A percentile compares a stretch with the other conserved stretches of the same genome.
phyloP scores from a whole-genome alignment of 2,329 filamentous ascomycete species.

The Claviceps arundinis region DNA sequence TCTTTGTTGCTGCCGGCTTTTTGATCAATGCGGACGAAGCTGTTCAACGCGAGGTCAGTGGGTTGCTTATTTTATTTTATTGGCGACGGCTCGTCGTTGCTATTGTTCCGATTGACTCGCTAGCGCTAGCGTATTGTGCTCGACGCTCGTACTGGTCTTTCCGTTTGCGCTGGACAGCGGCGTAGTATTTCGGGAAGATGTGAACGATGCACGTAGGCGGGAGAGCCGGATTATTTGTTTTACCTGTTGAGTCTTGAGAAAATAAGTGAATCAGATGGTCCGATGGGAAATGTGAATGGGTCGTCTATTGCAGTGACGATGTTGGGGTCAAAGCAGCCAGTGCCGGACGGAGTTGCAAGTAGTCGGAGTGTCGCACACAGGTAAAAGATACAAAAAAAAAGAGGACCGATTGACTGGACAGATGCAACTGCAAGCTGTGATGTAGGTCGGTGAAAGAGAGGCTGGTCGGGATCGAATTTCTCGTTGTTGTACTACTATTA shows the following conservation, averaged over 20 bases:
- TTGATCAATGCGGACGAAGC: neutral
- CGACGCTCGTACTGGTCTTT: neutral
- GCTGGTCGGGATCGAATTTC: neutral
- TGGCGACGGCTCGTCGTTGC: neutral
- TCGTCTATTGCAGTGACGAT: neutral
- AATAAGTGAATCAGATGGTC: neutral
- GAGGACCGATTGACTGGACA: neutral
- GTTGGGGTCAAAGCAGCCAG: neutral
- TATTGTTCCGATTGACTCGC: conserved; percentile 1
- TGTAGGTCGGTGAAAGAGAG: too few species aligned
- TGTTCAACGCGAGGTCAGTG: conserved; percentile 1
- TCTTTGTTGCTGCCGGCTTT: conserved; percentile 1
- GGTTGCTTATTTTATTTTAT: neutral
- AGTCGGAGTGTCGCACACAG: too few species aligned
- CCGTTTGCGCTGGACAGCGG: neutral
- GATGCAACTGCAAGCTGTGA: too few species aligned
- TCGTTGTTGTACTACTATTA: neutral
- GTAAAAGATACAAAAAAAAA: neutral
- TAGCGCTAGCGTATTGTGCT: neutral
- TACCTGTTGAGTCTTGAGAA: neutral
- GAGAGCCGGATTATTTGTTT: too few species aligned
- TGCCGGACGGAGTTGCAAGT: neutral
- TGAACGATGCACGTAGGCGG: too few species aligned
- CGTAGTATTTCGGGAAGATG: too few species aligned
- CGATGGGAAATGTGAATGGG: neutral